phyloP scores from a whole-genome alignment of 495 filamentous ascomycete genomes.

The Cercophora newfieldiana region DNA sequence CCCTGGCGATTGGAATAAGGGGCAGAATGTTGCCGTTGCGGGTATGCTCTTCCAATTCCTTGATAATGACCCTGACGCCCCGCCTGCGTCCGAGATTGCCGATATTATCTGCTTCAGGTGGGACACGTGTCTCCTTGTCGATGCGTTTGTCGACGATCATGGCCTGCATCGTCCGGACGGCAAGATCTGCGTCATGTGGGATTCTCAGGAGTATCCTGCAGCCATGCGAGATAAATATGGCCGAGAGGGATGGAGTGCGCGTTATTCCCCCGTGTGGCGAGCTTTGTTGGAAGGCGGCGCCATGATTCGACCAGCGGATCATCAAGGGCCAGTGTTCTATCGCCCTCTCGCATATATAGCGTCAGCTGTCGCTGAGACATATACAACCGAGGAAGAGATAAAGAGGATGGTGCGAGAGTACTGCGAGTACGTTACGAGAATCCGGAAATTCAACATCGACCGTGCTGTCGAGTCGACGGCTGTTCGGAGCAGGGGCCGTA shows the following conservation, averaged over 20 bases:
- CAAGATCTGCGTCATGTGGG: too few species aligned
- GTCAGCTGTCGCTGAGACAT: not conserved
- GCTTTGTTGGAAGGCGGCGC: conserved; percentile 2
- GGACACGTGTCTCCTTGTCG: too few species aligned
- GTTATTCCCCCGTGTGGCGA: not conserved
- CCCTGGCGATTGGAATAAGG: conserved; percentile 3
- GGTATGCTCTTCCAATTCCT: not conserved
- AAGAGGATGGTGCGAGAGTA: not conserved
- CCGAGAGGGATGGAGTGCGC: not conserved
- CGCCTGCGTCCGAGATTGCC: too few species aligned
- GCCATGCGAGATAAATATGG: too few species aligned
- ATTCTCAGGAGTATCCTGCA: too few species aligned
- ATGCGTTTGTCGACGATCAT: too few species aligned
- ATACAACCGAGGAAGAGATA: not conserved
- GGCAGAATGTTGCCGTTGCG: not conserved
- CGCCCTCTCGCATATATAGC: not conserved
- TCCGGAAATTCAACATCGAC: not conserved
- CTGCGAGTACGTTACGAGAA: not conserved
- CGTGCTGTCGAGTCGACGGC: not conserved
- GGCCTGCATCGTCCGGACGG: too few species aligned
- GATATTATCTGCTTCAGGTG: too few species aligned
- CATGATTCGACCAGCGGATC: not conserved
- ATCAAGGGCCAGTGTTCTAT: conserved; percentile 3
- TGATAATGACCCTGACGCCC: too few species aligned
- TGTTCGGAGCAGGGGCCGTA: too few species aligned